Evolutionary conservation across 2,329 filamentous ascomycete genomes (phyloP).

Genomic region (Cadophora luteo-olivacea): DNA sequence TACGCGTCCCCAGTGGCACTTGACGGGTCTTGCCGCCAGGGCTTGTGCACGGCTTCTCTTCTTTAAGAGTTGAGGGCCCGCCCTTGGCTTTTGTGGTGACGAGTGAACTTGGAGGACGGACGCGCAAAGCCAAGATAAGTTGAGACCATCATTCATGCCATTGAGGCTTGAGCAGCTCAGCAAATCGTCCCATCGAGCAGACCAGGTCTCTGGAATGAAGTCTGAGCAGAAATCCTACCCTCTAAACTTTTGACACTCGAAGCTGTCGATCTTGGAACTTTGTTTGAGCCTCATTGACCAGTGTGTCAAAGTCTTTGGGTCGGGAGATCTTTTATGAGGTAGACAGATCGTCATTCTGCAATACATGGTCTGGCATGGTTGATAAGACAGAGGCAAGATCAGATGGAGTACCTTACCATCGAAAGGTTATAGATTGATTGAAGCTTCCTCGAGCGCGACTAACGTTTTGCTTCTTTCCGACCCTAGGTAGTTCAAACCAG

Average conservation of each 20-base stretch:
- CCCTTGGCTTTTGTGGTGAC: slow-evolving; percentile 2
- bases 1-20: neutral
- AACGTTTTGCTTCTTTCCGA: neutral
- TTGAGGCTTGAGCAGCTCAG: slow-evolving; percentile 7
- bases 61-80: neutral
- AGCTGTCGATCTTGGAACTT: neutral
- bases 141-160: slow-evolving; percentile 4
- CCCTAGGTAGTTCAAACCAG: too few relatives aligned
- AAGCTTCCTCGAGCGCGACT: neutral
- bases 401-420: too few relatives aligned
- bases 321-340: neutral
- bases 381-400: neutral
- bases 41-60: slow-evolving; percentile 3
- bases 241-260: neutral
- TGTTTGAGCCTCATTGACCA: neutral
- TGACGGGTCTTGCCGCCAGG: neutral
- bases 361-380: neutral
- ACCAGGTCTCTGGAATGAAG: neutral
- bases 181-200: neutral
- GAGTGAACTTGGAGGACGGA: neutral
- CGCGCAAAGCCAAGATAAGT: neutral
- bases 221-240: neutral
- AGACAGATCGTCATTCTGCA: neutral
- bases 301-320: neutral
- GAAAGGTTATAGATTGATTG: neutral